Evolutionary conservation across 2,329 filamentous ascomycete species (phyloP), one percentile per base, ranked within the genome.

Genomic region (Achaetomium macrosporum): DNA sequence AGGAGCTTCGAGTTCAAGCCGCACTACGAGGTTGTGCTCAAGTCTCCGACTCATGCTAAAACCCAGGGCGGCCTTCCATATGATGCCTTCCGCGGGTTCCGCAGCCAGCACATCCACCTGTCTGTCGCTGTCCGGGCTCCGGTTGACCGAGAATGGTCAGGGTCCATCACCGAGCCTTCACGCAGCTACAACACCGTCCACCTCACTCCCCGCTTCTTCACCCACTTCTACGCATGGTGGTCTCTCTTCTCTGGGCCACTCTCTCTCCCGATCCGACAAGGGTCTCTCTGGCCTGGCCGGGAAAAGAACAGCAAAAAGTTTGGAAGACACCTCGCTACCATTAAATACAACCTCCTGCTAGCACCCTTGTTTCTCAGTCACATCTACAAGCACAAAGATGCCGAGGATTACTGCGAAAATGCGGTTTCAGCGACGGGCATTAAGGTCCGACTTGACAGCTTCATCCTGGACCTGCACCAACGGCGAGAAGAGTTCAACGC

Each of bases 271-370:
- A 87, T 99, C 53, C 88, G 93, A 1, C 95, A 99, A 72, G 93
- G 93, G 15, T 79, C 81, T 43, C 77, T 99, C 3, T 99, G 91
- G 84, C 92, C 91, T 6, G 90, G 90, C 0, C 81, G 90, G 20
- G 93, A 96, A 62, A 96, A 96, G 75, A 93, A 90, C 42, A 96
- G 90, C 76, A 99, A 99, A 73, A 99, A 99, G 68, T 99, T 99
- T 67, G 92, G 92, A 13, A 83, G 93, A 46, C 95, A 99, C 70
- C 75, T 99, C 57, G 92, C 90, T n/a, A 99, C 95, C 9, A 91
- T 99, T 75, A 99, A 99, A 74, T 97, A 97, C 73, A 96, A 92
- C 57, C 73, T 99, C 19, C 78, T 97, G 3, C 76, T 99, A 15
- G 95, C 93, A 2, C 93, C 93, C 0, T 73, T 99, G 2, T 99